These are phyloP conservation scores for Penicillium alfredii DNA, from an alignment of 495 filamentous ascomycete genomes.

Conservation along the genomic window DNA sequence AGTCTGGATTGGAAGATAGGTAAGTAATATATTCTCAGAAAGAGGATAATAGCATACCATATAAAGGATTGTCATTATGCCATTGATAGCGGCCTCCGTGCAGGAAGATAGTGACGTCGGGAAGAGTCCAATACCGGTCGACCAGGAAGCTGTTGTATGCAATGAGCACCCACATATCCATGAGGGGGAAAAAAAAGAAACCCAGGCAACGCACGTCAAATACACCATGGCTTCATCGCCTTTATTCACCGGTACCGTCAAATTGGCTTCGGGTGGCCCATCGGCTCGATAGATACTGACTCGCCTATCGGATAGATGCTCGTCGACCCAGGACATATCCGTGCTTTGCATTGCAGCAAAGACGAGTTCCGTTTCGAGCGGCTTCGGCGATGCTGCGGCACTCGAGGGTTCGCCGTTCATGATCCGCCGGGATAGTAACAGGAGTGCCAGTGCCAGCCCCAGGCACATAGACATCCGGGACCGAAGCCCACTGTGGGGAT, in stretches of 20 bases:
- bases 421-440: no score
- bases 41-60: constrained; percentile 26
- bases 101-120: constrained; percentile 39
- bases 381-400: no score
- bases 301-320: constrained; percentile 32
- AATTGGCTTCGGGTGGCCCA: constrained; percentile 21
- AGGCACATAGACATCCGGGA: no score
- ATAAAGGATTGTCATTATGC: constrained; percentile 52
- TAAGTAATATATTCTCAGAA: no score
- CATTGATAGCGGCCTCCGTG: constrained; percentile 40
- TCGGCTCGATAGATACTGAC: constrained; percentile 48
- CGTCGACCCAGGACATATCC: constrained; percentile 27
- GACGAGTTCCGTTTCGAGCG: constrained; percentile 21
- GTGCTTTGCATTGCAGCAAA: constrained; percentile 19
- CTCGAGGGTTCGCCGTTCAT: no score
- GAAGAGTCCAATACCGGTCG: constrained; percentile 41
- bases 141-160: constrained; percentile 33
- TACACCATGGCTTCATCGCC: constrained; percentile 61
- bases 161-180: not conserved
- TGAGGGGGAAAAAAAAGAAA: not conserved
- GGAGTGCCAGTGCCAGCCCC: no score
- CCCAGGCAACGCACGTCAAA: constrained; percentile 38
- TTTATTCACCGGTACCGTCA: constrained; percentile 49
- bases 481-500: no score
- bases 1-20: constrained; percentile 15